Percentiles rank a stretch among this genome's conserved stretches.
These are phyloP conservation scores for Citrus hindsii DNA, from an alignment of 345 rosid species.

Conservation along the genomic window DNA sequence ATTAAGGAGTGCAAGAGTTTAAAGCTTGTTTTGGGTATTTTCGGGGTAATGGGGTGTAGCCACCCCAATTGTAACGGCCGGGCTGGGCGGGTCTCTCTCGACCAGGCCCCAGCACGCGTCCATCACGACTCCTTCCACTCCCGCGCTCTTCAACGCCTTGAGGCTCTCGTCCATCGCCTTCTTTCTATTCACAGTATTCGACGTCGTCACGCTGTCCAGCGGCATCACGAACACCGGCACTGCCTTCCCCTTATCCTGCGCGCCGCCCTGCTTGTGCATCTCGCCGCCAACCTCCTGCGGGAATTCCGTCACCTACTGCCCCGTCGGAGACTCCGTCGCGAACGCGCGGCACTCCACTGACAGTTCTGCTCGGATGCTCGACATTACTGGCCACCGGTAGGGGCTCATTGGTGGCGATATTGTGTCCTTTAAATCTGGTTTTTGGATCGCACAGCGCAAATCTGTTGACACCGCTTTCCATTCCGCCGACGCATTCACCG, in stretches of 20 bases:
- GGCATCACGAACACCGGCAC: conserved; percentile 99
- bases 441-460: conserved; percentile 28
- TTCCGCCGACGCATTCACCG: conserved; percentile 47
- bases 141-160: conserved; percentile 93
- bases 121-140: conserved; percentile 92
- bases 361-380: conserved; percentile 53
- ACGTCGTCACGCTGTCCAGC: conserved; percentile 82
- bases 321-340: conserved; percentile 16
- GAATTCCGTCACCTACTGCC: conserved; percentile 12
- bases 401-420: conserved; percentile 63
- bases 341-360: conserved; percentile 62
- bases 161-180: conserved; percentile 95
- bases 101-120: conserved; percentile 99
- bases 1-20: no score
- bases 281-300: conserved; percentile 11
- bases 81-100: conserved; percentile 71
- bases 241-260: conserved; percentile 34
- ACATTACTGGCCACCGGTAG: conserved; percentile 43
- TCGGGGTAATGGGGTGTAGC: conserved; percentile 27
- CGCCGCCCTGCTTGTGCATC: conserved; percentile 35
- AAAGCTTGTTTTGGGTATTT: no score
- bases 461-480: conserved; percentile 43
- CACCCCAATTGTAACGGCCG: conserved; percentile 90
- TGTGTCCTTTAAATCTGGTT: conserved; percentile 20
- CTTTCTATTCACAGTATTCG: conserved; percentile 68